Percentiles rank a stretch among this genome's conserved stretches.
Evolutionary conservation across 2,329 filamentous ascomycete species (phyloP).

Genomic region (Fusarium robinianum): DNA sequence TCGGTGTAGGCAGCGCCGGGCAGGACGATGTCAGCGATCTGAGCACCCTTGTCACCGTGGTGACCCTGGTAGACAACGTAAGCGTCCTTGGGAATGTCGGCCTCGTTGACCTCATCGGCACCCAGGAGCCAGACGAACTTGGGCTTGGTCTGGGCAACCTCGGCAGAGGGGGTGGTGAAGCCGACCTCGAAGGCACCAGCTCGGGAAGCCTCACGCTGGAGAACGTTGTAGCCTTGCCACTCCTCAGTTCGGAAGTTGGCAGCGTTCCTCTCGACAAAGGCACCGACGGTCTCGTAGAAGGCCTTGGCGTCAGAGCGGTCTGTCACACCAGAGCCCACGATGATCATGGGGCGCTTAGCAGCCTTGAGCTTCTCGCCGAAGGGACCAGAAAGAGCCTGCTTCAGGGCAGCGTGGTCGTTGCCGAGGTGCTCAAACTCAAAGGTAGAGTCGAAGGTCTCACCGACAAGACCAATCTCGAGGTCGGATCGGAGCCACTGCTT

Average conservation of each 20-base stretch:
- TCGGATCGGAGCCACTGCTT: constrained; percentile 98
- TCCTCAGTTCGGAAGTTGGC: constrained; percentile 84
- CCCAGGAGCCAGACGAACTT: constrained; percentile 98
- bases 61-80: constrained; percentile 99
- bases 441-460: constrained; percentile 88
- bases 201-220: constrained; percentile 90
- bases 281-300: constrained; percentile 87
- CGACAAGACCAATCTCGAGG: constrained; percentile 88
- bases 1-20: constrained; percentile 96
- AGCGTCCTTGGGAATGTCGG: constrained; percentile 90
- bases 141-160: constrained; percentile 80
- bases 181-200: constrained; percentile 95
- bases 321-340: constrained; percentile 88
- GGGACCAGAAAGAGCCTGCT: constrained; percentile 79
- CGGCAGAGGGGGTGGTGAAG: constrained; percentile 82
- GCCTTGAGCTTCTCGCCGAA: constrained; percentile 92
- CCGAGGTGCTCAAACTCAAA: constrained; percentile 96
- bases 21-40: constrained; percentile 90
- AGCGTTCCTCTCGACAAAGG: constrained; percentile 92
- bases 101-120: constrained; percentile 84
- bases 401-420: constrained; percentile 75
- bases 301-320: constrained; percentile 91
- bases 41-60: constrained; percentile 91
- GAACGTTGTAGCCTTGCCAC: constrained; percentile 97
- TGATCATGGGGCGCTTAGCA: constrained; percentile 94